Base-by-base conservation (phyloP, 148 eudicot genomes). In the Nyssa sinensis region DNA sequence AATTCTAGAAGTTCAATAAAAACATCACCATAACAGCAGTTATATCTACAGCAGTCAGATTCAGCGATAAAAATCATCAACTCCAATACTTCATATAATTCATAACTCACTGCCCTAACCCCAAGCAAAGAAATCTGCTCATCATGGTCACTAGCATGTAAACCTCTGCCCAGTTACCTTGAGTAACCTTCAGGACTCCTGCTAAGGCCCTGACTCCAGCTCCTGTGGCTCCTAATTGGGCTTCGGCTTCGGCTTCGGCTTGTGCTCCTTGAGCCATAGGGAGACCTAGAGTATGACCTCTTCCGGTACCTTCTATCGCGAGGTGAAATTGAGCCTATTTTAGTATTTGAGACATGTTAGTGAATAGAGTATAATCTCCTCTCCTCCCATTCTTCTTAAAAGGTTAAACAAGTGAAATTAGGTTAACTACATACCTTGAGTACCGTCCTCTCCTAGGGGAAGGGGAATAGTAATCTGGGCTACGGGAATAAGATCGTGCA, bases 251-350 rank as follows among this genome's bases (percentile, higher is more conserved):
- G n/a, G 72, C 70, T 47, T 61, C 41, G 4, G 23, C 73, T 67
- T 30, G 51, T 28, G 64, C 64, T 39, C 58, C 58, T 70, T n/a
- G 60, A 19, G 25, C 53, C 72, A 70, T 17, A 57, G 5, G 73
- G 73, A 69, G 73, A 51, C 41, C 73, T 69, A 10, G 73, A 57
- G 23, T 53, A 70, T 23, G 73, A 70, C 73, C 73, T 70, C 14
- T 55, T 44, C 55, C 73, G 53, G 47, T 19, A 30, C 63, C 64
- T 66, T 24, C 83, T 55, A 21, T 62, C 87, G 12, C 81, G 75
- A 14, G 90, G 92, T 16, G 96, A 90, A 60, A 83, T 77, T 14
- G 94, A 93, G n/a, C 90, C 98, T 91, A 84, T 72, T 7, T 68
- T 58, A 47, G 27, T 32, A 58, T 75, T 72, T 33, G 55, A 60